phyloP scores from a whole-genome alignment of 768 basidiomycete genomes.

The Botryobasidium botryosum region DNA sequence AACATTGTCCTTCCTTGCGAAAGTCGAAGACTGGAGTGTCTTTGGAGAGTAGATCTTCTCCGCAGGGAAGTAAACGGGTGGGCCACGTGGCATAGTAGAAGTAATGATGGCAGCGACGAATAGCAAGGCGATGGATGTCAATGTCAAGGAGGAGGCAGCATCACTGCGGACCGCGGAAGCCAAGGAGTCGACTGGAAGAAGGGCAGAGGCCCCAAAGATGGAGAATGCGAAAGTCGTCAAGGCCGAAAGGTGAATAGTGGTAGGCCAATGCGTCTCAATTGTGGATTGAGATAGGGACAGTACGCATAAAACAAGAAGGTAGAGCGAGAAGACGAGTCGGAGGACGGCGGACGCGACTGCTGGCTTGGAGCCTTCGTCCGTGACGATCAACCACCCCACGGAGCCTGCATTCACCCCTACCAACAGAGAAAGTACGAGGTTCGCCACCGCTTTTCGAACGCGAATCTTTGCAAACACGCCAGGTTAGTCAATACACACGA shows the following conservation, averaged over 20 bases:
- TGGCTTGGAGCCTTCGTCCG: slow-evolving; percentile 13
- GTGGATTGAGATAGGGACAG: slow-evolving; percentile 34
- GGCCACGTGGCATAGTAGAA: slow-evolving; percentile 47
- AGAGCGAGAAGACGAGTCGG: slow-evolving; percentile 39
- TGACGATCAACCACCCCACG: slow-evolving; percentile 36
- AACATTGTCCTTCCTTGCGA: slow-evolving; percentile 56
- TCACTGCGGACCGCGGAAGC: neutral
- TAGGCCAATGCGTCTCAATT: slow-evolving; percentile 24
- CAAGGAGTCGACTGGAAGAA: slow-evolving; percentile 32
- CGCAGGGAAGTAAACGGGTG: slow-evolving; percentile 56
- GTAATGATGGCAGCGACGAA: slow-evolving; percentile 28
- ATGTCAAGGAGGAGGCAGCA: slow-evolving; percentile 21
- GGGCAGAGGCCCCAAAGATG: slow-evolving; percentile 31
- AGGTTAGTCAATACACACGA: neutral
- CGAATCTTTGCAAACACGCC: slow-evolving; percentile 29
- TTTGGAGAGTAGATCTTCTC: slow-evolving; percentile 61
- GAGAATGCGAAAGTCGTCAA: slow-evolving; percentile 34
- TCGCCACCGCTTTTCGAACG: slow-evolving; percentile 36
- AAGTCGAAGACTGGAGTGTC: slow-evolving; percentile 39
- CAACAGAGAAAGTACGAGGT: slow-evolving; percentile 29
- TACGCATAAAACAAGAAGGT: slow-evolving; percentile 35
- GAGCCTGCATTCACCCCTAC: slow-evolving; percentile 34
- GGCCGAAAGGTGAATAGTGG: slow-evolving; percentile 42
- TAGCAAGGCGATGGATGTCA: slow-evolving; percentile 35
- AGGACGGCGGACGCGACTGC: slow-evolving; percentile 25